Conservation (phyloP, 768 basidiomycete species). For the Auriculariales sp. region DNA sequence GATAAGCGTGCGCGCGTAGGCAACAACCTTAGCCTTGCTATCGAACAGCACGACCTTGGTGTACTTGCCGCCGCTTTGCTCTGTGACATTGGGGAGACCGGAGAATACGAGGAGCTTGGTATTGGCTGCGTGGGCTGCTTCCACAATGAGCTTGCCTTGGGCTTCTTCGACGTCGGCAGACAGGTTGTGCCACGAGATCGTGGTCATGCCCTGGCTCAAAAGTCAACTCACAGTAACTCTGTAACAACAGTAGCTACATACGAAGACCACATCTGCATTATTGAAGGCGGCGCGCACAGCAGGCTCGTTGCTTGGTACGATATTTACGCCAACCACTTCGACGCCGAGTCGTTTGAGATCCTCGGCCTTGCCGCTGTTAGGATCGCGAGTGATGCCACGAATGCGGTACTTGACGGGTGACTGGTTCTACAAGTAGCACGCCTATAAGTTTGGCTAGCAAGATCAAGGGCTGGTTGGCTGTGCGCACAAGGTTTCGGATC, state of each 20-base stretch:
- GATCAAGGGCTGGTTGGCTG: constrained; percentile 9
- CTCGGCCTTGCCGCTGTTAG: not conserved
- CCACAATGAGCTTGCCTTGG: not conserved
- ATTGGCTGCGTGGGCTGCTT: not conserved
- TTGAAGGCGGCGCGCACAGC: not conserved
- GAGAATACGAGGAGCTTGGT: not conserved
- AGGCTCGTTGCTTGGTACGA: not conserved
- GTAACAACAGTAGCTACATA: not conserved
- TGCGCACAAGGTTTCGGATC: constrained; percentile 24
- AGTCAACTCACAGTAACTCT: not conserved
- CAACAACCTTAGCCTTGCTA: not conserved
- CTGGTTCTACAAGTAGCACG: not conserved
- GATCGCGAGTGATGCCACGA: not conserved
- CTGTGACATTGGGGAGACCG: not conserved
- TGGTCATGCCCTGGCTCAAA: not conserved
- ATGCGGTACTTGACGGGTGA: no score
- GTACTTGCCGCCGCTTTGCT: not conserved
- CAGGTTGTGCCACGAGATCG: not conserved
- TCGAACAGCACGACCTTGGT: not conserved
- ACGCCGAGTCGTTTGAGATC: constrained; percentile 13
- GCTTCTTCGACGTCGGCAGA: not conserved
- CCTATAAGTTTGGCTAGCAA: not conserved
- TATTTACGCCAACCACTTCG: constrained; percentile 11
- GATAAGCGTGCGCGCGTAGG: not conserved
- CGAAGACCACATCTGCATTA: not conserved